Conservation (phyloP, 371 early-diverging fungal genomes). For the Mortierella sp. region DNA sequence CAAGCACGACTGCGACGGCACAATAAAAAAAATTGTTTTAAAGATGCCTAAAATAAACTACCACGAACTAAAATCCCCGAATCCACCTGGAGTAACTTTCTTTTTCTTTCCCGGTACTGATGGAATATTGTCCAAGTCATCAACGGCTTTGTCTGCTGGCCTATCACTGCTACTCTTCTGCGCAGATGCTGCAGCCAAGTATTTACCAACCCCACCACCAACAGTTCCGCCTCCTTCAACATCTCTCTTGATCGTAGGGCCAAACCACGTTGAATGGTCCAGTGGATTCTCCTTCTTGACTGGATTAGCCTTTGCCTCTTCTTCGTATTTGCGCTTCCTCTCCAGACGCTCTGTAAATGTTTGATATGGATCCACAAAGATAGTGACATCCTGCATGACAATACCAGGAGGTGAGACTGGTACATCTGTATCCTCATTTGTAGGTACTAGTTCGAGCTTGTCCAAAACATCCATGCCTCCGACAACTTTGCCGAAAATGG, state of each 20-base stretch:
- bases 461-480: conserved; percentile 86
- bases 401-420: conserved; percentile 77
- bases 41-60: conserved; percentile 16
- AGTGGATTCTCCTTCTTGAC: conserved; percentile 58
- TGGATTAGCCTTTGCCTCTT: conserved; percentile 59
- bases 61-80: conserved; percentile 73
- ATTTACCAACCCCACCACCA: conserved; percentile 75
- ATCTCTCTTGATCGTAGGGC: conserved; percentile 66
- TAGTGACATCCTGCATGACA: conserved; percentile 75
- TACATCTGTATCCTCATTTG: conserved; percentile 76
- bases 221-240: conserved; percentile 37
- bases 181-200: conserved; percentile 62
- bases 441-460: conserved; percentile 82
- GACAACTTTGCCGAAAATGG: conserved; percentile 90
- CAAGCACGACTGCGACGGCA: not conserved
- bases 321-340: conserved; percentile 67
- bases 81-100: conserved; percentile 55
- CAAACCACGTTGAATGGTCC: conserved; percentile 79
- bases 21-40: not conserved
- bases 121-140: conserved; percentile 19
- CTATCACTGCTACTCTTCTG: conserved; percentile 14
- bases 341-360: conserved; percentile 74
- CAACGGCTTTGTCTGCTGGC: conserved; percentile 25
- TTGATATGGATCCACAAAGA: conserved; percentile 90
- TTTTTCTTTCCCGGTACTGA: conserved; percentile 52